Evolutionary conservation across 768 basidiomycete genomes (phyloP), one percentile per base, ranked within the genome.

Genomic region (Ramaria rubella): DNA sequence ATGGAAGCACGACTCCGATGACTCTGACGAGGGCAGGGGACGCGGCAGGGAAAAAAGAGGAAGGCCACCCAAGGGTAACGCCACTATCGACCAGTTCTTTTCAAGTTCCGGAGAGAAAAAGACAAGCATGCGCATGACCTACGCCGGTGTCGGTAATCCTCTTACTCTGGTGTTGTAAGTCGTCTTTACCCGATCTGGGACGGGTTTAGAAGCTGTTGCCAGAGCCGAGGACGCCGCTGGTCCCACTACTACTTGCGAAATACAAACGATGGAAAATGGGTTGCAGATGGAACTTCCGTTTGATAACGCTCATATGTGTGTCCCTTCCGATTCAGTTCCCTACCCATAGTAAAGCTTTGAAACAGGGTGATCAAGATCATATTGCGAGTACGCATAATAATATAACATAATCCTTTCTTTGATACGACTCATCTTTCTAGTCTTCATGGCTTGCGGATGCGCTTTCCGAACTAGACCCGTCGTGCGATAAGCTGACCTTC

Each of bases 391-490:
- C 45, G 71, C 59, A 12, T 19, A 34, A 49, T 29, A 31, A 23
- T 40, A 0, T 43, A 11, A 38, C 46, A 48, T 11, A 19, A 42
- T 42, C 6, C 3, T 17, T 42, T 2, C 5, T 42, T n/a, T 42
- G n/a, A 19, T 44, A 21, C 24, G 3, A 11, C 43, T 46, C 23
- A 14, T 56, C 49, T 31, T 38, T 40, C 24, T 62, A 79, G 81
- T 95, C 94, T 2, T 94, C 88, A 5, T 94, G 93, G 90, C 85
- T 98, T 31, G 84, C 90, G 42, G 93, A 96, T 58, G 93, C 94
- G 0, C 79, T 97, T 14, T 84, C 86, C 11, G 95, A 97, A 65
- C 77, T 99, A 14, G 94, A 97, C 62, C 81, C 91, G 17, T 88
- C 91, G 0, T 91, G 86, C 66, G 85, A 90, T 42, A 88, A 84